A percentile compares a stretch with the other conserved stretches of the same genome.
These are phyloP conservation scores for Penstemon barbatus DNA, from an alignment of 257 asterid species.

Conservation along the genomic window DNA sequence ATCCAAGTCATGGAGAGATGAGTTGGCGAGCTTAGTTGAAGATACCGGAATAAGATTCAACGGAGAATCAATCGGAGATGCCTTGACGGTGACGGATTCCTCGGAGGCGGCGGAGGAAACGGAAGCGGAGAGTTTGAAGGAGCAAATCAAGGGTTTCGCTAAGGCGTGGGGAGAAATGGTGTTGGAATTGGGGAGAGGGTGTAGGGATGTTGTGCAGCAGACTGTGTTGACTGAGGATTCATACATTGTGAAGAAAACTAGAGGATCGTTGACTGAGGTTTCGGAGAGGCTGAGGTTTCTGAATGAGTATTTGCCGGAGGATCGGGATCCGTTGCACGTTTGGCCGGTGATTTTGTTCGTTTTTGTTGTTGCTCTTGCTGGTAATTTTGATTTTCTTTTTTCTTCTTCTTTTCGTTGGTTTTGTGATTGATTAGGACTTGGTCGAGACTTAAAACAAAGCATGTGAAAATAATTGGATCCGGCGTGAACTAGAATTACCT, in stretches of 20 bases:
- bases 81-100: conserved; percentile 30
- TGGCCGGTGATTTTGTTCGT: conserved; percentile 74
- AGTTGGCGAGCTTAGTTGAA: conserved; percentile 71
- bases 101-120: conserved; percentile 27
- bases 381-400: conserved; percentile 33
- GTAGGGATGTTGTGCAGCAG: conserved; percentile 79
- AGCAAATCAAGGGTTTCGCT: conserved; percentile 81
- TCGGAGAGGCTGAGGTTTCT: conserved; percentile 59
- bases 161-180: conserved; percentile 85
- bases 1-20: conserved; percentile 73
- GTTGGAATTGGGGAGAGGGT: conserved; percentile 70
- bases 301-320: conserved; percentile 85
- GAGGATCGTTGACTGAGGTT: conserved; percentile 51
- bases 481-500: too few relatives aligned
- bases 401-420: not conserved
- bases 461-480: too few relatives aligned
- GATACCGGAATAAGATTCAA: conserved; percentile 56
- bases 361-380: conserved; percentile 63
- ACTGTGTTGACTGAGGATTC: conserved; percentile 74
- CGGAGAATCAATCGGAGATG: conserved; percentile 38
- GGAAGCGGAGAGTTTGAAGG: conserved; percentile 68
- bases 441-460: too few relatives aligned
- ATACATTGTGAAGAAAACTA: conserved; percentile 63
- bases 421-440: not conserved
- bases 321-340: conserved; percentile 80